Percentiles rank a stretch among this genome's conserved stretches.
These are phyloP conservation scores for Venturia oleaginea DNA, from an alignment of 2,329 filamentous ascomycete species.

Conservation along the genomic window DNA sequence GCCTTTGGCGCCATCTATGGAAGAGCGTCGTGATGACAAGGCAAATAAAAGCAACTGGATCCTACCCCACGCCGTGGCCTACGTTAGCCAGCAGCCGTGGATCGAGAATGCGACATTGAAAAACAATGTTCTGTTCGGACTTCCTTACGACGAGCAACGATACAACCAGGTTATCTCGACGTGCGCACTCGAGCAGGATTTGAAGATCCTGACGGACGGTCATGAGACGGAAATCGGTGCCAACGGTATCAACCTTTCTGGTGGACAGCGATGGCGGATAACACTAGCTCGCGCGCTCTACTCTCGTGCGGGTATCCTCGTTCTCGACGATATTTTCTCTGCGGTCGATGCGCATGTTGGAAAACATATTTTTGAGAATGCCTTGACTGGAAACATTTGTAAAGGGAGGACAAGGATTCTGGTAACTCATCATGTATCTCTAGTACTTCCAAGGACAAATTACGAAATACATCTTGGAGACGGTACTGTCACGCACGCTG, in stretches of 20 bases:
- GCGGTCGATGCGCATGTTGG: constrained; percentile 50
- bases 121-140: constrained; percentile 70
- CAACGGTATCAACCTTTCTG: constrained; percentile 75
- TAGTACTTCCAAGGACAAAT: constrained; percentile 61
- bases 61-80: constrained; percentile 10
- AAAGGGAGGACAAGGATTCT: constrained; percentile 63
- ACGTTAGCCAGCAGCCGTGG: constrained; percentile 40
- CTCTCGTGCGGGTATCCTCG: constrained; percentile 14
- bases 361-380: constrained; percentile 68
- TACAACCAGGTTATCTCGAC: constrained; percentile 63
- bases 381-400: constrained; percentile 61
- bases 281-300: constrained; percentile 17
- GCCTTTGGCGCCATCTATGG: background rate
- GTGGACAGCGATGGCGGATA: constrained; percentile 50
- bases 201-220: constrained; percentile 67
- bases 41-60: constrained; percentile 36
- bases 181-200: constrained; percentile 66
- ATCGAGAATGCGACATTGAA: constrained; percentile 73
- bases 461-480: constrained; percentile 67
- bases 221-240: constrained; percentile 75
- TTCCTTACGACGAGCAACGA: constrained; percentile 59
- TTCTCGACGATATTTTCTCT: constrained; percentile 25
- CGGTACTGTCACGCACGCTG: constrained; percentile 55
- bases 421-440: constrained; percentile 69
- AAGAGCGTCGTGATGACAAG: constrained; percentile 47